Evolutionary conservation across 106 monocot species (phyloP).

Genomic region (Acorus gramineus): DNA sequence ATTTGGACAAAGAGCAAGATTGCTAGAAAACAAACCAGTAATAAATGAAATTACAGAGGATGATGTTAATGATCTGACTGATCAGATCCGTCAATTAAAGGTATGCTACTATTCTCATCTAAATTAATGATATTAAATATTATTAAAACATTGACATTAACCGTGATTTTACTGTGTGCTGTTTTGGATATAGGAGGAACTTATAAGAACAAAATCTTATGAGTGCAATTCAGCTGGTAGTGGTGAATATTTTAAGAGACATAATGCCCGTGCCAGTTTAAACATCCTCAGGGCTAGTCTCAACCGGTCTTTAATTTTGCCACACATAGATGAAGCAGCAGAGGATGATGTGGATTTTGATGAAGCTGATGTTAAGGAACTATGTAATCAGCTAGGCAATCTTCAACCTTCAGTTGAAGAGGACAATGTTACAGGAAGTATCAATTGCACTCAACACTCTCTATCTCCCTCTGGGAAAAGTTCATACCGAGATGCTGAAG

Average conservation of each 20-base stretch:
- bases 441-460: too few relatives aligned
- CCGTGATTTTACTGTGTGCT: neutral
- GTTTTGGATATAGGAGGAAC: conserved; percentile 64
- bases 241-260: conserved; percentile 40
- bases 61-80: conserved; percentile 83
- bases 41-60: conserved; percentile 96
- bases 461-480: neutral
- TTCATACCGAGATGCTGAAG: conserved; percentile 4
- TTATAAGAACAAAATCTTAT: conserved; percentile 54
- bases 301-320: conserved; percentile 61
- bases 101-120: conserved; percentile 11
- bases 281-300: conserved; percentile 60
- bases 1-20: conserved; percentile 58
- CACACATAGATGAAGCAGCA: conserved; percentile 43
- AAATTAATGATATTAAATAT: neutral
- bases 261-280: conserved; percentile 63
- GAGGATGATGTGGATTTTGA: conserved; percentile 52
- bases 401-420: conserved; percentile 28
- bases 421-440: too few relatives aligned
- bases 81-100: conserved; percentile 94
- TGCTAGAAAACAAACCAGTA: conserved; percentile 58
- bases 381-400: conserved; percentile 47
- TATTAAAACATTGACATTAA: neutral
- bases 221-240: conserved; percentile 5
- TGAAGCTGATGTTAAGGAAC: conserved; percentile 52